Evolutionary conservation across 2,329 filamentous ascomycete genomes (phyloP).

Genomic region (Didymella glomerata): DNA sequence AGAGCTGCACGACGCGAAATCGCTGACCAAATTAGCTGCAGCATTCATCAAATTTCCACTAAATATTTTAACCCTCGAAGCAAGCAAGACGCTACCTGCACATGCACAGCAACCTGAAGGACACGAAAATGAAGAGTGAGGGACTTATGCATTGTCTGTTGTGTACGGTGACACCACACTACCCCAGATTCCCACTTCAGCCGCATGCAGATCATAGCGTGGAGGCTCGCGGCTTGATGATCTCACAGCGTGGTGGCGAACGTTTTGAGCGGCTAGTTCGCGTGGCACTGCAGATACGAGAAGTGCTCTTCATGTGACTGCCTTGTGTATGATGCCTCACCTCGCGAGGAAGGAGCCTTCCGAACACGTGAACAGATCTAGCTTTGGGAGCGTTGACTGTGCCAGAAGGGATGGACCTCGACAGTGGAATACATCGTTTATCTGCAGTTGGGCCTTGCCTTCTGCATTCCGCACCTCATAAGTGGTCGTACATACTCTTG

Average conservation of each 20-base stretch:
- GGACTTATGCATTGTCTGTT: conserved; percentile 7
- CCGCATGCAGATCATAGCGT: conserved; percentile 15
- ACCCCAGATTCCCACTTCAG: conserved; percentile 7
- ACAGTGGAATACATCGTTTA: too few relatives aligned
- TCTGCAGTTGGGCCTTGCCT: too few relatives aligned
- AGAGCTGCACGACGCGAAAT: not conserved
- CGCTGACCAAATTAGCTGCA: not conserved
- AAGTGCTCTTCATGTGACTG: not conserved
- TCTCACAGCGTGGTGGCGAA: conserved; percentile 7
- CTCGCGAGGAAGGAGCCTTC: not conserved
- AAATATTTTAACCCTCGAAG: not conserved
- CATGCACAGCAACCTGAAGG: not conserved
- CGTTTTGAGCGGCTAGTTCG: not conserved
- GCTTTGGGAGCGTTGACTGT: too few relatives aligned
- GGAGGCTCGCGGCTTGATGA: not conserved
- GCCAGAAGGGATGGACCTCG: too few relatives aligned
- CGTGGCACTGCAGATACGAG: not conserved
- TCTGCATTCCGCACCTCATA: too few relatives aligned
- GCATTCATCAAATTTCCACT: not conserved
- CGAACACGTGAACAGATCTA: not conserved
- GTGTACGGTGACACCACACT: conserved; percentile 7
- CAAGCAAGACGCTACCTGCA: not conserved
- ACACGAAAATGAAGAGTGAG: not conserved
- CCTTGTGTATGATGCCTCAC: not conserved
- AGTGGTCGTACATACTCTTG: too few relatives aligned